Conservation (phyloP, 805 yeast species). For the Yamadazyma akitaensis region DNA sequence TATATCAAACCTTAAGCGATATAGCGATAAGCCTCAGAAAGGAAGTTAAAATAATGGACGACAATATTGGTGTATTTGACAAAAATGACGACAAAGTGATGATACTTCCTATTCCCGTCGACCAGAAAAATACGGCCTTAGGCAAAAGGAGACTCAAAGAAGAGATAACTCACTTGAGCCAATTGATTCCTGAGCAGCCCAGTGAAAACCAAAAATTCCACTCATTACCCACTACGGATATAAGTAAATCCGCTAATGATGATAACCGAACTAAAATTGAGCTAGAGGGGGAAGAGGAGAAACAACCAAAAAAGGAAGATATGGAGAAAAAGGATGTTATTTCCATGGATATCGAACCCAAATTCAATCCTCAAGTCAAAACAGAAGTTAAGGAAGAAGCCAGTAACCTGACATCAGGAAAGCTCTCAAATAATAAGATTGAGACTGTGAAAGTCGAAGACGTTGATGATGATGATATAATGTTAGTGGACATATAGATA, state of each 20-base stretch:
- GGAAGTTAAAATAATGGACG: constrained; percentile 65
- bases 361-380: background rate
- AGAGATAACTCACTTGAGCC: constrained; percentile 32
- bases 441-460: background rate
- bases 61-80: constrained; percentile 47
- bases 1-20: constrained; percentile 53
- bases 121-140: constrained; percentile 66
- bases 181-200: constrained; percentile 13
- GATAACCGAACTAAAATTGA: background rate
- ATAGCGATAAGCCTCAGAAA: constrained; percentile 59
- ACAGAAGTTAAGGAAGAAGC: background rate
- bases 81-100: constrained; percentile 44
- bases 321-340: background rate
- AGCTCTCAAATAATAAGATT: background rate
- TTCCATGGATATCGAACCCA: background rate
- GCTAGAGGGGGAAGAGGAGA: background rate
- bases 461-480: background rate
- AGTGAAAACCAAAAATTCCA: constrained; percentile 9
- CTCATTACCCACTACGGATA: background rate
- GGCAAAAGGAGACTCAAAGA: constrained; percentile 56
- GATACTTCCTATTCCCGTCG: constrained; percentile 65
- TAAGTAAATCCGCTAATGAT: background rate
- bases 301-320: background rate
- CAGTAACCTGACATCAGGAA: background rate
- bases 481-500: background rate